A percentile compares a stretch with the other conserved stretches of the same genome.
Evolutionary conservation across 1,139 yeast species (phyloP).

Genomic region (Blastobotrys niveus): DNA sequence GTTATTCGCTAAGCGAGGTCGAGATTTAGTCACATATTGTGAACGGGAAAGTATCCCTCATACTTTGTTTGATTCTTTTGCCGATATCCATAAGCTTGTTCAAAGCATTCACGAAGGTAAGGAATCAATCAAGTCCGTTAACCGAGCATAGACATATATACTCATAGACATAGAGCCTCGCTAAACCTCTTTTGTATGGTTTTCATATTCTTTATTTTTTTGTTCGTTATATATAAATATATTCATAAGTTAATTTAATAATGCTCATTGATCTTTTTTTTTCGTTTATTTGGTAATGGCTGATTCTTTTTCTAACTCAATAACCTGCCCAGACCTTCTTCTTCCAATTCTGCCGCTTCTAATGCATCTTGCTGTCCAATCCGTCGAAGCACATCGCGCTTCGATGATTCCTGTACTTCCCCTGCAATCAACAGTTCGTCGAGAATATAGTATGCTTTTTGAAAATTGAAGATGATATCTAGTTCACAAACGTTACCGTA

Average conservation of each 20-base stretch:
- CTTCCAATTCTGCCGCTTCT: conserved; percentile 56
- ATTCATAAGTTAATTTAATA: no score
- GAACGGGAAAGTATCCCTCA: conserved; percentile 74
- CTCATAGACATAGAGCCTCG: neutral
- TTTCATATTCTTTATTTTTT: no score
- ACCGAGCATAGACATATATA: conserved; percentile 1
- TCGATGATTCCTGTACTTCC: conserved; percentile 75
- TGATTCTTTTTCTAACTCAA: neutral
- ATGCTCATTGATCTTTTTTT: neutral
- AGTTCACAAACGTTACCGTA: conserved; percentile 93
- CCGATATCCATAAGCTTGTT: conserved; percentile 60
- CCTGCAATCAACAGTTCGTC: conserved; percentile 85
- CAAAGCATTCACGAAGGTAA: conserved; percentile 43
- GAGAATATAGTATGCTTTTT: conserved; percentile 83
- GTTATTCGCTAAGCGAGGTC: conserved; percentile 87
- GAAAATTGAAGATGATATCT: conserved; percentile 87
- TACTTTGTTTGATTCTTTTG: conserved; percentile 70
- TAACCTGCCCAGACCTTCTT: conserved; percentile 31
- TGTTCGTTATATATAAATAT: no score
- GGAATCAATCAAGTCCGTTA: conserved; percentile 34
- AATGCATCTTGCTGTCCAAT: conserved; percentile 76
- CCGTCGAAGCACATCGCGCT: conserved; percentile 68
- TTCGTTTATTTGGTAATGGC: neutral
- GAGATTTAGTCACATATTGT: conserved; percentile 83
- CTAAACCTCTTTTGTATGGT: neutral